These are phyloP conservation scores for Cadophora luteo-olivacea DNA, from an alignment of 2,329 filamentous ascomycete genomes.

Conservation along the genomic window DNA sequence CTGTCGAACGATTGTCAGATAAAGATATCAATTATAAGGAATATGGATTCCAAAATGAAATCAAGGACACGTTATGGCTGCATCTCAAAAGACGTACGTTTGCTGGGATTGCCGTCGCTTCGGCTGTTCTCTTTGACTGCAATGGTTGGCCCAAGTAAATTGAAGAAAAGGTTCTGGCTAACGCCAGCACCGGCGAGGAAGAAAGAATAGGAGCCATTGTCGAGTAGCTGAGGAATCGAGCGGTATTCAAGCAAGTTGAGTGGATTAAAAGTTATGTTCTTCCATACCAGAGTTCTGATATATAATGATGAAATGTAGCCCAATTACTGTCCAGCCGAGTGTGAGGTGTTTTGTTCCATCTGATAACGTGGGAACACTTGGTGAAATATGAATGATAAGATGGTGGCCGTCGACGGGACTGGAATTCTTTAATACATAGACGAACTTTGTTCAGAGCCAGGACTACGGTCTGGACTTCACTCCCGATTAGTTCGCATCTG, in stretches of 20 bases:
- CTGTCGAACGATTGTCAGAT: not conserved
- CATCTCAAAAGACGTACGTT: not conserved
- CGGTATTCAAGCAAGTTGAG: not conserved
- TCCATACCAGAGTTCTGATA: not conserved
- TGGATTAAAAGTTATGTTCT: not conserved
- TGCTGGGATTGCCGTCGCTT: not conserved
- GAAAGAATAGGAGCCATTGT: not conserved
- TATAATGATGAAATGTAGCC: no score
- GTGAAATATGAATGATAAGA: not conserved
- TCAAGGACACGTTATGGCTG: not conserved
- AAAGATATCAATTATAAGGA: not conserved
- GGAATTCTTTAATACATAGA: constrained; percentile 3
- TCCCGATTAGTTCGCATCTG: not conserved
- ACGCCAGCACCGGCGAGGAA: not conserved
- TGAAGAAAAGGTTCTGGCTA: not conserved
- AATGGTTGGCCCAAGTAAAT: not conserved
- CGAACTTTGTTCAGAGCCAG: not conserved
- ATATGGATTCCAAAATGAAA: no score
- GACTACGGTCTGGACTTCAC: not conserved
- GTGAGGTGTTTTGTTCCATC: not conserved
- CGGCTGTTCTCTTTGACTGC: not conserved
- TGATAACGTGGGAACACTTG: not conserved
- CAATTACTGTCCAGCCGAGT: not conserved
- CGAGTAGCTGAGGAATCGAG: not conserved
- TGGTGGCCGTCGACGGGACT: not conserved